Base-by-base conservation (phyloP, 108 stramenopile genomes). In the Cyclotella baltica region DNA sequence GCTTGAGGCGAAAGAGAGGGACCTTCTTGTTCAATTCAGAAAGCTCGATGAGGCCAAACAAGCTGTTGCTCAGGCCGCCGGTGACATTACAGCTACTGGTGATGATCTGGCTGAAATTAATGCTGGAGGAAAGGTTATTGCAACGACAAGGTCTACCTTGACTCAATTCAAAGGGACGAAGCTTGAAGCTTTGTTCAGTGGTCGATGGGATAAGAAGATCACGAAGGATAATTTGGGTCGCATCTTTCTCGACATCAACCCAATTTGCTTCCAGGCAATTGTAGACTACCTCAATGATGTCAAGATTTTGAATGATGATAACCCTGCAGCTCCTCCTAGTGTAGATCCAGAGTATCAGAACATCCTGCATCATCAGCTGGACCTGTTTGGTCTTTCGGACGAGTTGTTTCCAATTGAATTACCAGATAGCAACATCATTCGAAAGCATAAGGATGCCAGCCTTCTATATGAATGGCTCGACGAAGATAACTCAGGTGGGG, bases 241-340 rank as follows among this genome's bases (percentile, higher is more conserved):
- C 23, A 69, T 76, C 31, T 76, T 76, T 76, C 35, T 76, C 63
- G 13, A 43, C n/a, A n/a, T n/a, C n/a, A n/a, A n/a, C n/a, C n/a
- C n/a, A n/a, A n/a, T n/a, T n/a, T n/a, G n/a, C n/a, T n/a, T n/a
- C n/a, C n/a, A n/a, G n/a, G n/a, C n/a, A n/a, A n/a, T n/a, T n/a
- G n/a, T n/a, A n/a, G n/a, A 62, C 48, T 73, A 37, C n/a, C 72
- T 73, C 48, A 73, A 73, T 38, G 72, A 73, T 23, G 57, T 73
- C 28, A 63, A 10, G 19, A 73, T 73, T 40, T 62, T 62, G 8
- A 40, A 38, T 28, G 62, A 62, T 31, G 46, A 62, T 13, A 38
- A 73, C 8, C 72, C 72, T 28, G 50, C 72, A 33, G 61, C 35
- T 20, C 72, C 59, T 43, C 78, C 78, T 16, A 47, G 52, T 36